Base-by-base conservation (phyloP, 2,329 filamentous ascomycete genomes). In the Penicillium sp. region DNA sequence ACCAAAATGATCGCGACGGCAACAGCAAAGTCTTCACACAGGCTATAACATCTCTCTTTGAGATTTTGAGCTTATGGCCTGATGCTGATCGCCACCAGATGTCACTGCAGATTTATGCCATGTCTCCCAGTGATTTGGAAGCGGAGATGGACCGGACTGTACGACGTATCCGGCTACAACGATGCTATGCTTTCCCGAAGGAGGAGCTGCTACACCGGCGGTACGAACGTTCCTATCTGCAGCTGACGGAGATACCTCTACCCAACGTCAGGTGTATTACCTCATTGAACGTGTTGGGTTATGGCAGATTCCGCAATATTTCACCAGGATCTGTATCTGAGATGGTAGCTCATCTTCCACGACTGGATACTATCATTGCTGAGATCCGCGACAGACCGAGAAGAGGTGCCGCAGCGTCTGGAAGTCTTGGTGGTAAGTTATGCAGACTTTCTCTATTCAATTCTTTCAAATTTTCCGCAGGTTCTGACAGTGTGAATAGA, bases 21-120 rank as follows among this genome's bases (percentile, higher is more conserved):
- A 55, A 55, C 6, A 50, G 37, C 45, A 41, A 43, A 4, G 45
- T 21, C 10, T 50, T 55, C 38, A 43, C 53, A 21, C 35, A 29
- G 23, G 19, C 45, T 2, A 33, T 50, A 17, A 19, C 9, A 25
- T 33, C 27, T 15, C 53, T 55, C 4, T 54, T 54, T n/a, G 9
- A 42, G 6, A 35, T 23, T 6, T 4, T 55, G 6, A 43, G 53
- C 17, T 42, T 17, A 33, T 55, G 45, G 53, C 38, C 53, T 21
- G 4, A 27, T 9, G 3, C 15, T 2, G 15, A 29, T 17, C 12
- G 13, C 4, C 15, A 19, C n/a, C 6, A 19, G 15, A 17, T 33
- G 1, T 9, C 6, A 15, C 19, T 55, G 7, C 15, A 42, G 19
- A 25, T 55, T 4, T 55, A 43, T 8, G 25, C 38, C 13, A 21